A percentile compares a stretch with the other conserved stretches of the same genome.
These are phyloP conservation scores for Inga oerstediana DNA, from an alignment of 306 rosid species.

Conservation along the genomic window DNA sequence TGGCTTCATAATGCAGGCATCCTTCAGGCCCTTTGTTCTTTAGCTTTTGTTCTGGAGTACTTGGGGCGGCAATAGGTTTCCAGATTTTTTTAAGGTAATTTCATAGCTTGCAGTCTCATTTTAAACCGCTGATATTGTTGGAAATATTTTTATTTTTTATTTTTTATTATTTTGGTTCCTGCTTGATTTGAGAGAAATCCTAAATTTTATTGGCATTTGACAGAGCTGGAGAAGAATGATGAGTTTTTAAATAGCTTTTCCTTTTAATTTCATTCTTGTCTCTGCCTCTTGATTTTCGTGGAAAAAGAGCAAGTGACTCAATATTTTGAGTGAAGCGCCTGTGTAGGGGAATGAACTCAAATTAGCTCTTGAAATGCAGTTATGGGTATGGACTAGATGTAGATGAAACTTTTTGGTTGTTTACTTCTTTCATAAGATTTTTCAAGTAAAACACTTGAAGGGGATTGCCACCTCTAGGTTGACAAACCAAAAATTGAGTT, in stretches of 20 bases:
- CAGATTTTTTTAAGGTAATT: conserved; percentile 55
- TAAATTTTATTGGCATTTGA: not conserved
- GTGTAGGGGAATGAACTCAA: not conserved
- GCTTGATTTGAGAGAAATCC: not conserved
- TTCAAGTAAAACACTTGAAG: not conserved
- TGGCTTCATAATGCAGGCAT: conserved; percentile 57
- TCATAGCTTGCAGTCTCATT: conserved; percentile 13
- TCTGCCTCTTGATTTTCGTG: not conserved
- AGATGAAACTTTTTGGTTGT: not conserved
- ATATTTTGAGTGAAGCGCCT: not conserved
- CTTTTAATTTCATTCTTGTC: not conserved
- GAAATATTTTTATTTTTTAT: not conserved
- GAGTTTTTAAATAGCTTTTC: not conserved
- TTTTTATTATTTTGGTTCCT: not conserved
- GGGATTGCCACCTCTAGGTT: not conserved
- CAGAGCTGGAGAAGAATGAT: not conserved
- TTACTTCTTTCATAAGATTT: not conserved
- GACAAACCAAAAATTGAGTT: not conserved
- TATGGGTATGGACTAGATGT: not conserved
- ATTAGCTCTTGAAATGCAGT: not conserved
- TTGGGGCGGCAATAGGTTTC: conserved; percentile 67
- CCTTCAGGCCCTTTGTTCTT: conserved; percentile 68
- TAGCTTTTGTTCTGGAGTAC: conserved; percentile 67
- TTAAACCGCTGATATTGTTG: not conserved
- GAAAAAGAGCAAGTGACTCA: not conserved